Evolutionary conservation across 345 rosid genomes (phyloP), one percentile per base, ranked within the genome.

Genomic region (Citrus sp.): DNA sequence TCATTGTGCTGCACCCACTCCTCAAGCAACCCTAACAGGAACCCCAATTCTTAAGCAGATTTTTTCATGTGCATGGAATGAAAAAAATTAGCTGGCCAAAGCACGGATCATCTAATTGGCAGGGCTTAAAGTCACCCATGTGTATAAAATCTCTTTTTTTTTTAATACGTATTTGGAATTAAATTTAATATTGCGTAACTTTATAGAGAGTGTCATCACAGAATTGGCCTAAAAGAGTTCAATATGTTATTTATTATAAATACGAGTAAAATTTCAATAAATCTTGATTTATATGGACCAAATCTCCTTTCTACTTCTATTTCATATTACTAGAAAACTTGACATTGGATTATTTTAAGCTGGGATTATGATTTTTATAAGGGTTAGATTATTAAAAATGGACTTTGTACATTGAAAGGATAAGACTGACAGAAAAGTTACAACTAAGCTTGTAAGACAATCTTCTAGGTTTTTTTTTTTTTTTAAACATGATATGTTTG

Each of bases 1-100:
- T 16, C 55, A 22, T 62, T 24, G 38, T 81, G 55, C 5, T 76
- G 78, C 14, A 70, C 76, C 46, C 85, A 77, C 59, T 18, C 74
- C 55, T 64, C 46, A 54, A 78, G 30, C 77, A 40, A 27, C 46
- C 63, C 55, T 27, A 25, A 9, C 34, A 70, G 14, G 6, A 18
- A 27, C 38, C 62, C 72, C 34, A 68, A 42, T 40, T n/a, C 30
- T n/a, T 3, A 25, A 38, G n/a, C 42, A 66, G 34, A 34, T 22
- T 24, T n/a, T 67, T 37, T 8, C 0, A 35, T 21, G 58, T 0
- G 38, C 49, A 42, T 42, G 49, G 30, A 14, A 13, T 59, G 12
- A 59, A n/a, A 24, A 24, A 27, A 9, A 24, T n/a, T 59, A 12
- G 13, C 4, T 24, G 13, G 1, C 24, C 10, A 59, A n/a, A n/a